Conservation (phyloP, 257 asterid species). For the Phtheirospermum japonicum region DNA sequence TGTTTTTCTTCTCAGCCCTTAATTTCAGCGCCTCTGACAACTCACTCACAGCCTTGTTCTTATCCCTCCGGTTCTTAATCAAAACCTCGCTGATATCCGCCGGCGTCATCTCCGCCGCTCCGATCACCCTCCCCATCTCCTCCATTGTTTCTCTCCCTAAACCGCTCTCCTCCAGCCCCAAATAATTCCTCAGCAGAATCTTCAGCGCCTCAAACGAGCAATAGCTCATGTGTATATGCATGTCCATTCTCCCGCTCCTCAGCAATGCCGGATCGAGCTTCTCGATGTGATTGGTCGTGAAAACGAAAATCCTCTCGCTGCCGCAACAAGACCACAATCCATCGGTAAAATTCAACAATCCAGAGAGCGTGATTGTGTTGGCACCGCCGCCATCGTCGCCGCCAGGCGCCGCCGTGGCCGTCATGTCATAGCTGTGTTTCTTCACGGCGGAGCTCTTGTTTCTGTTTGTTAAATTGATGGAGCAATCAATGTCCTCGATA, state of each 20-base stretch:
- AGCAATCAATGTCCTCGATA: slow-evolving; percentile 56
- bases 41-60: slow-evolving; percentile 52
- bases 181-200: slow-evolving; percentile 69
- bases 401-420: background rate
- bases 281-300: slow-evolving; percentile 91
- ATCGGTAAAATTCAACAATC: slow-evolving; percentile 81
- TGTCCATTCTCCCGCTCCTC: slow-evolving; percentile 96
- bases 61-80: slow-evolving; percentile 71
- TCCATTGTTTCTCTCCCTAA: slow-evolving; percentile 33
- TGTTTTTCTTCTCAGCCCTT: slow-evolving; percentile 58
- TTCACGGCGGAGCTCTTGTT: slow-evolving; percentile 26
- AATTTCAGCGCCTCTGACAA: slow-evolving; percentile 45
- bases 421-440: slow-evolving; percentile 22
- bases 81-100: slow-evolving; percentile 87
- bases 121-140: slow-evolving; percentile 48
- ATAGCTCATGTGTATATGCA: slow-evolving; percentile 86
- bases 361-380: slow-evolving; percentile 80
- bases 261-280: slow-evolving; percentile 90
- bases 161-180: slow-evolving; percentile 54
- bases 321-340: slow-evolving; percentile 99
- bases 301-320: slow-evolving; percentile 86
- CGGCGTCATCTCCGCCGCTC: slow-evolving; percentile 77
- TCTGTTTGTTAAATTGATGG: slow-evolving; percentile 44
- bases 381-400: slow-evolving; percentile 39
- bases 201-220: slow-evolving; percentile 59